Conservation (phyloP, 495 filamentous ascomycete species). For the Podospora pseudopauciseta region DNA sequence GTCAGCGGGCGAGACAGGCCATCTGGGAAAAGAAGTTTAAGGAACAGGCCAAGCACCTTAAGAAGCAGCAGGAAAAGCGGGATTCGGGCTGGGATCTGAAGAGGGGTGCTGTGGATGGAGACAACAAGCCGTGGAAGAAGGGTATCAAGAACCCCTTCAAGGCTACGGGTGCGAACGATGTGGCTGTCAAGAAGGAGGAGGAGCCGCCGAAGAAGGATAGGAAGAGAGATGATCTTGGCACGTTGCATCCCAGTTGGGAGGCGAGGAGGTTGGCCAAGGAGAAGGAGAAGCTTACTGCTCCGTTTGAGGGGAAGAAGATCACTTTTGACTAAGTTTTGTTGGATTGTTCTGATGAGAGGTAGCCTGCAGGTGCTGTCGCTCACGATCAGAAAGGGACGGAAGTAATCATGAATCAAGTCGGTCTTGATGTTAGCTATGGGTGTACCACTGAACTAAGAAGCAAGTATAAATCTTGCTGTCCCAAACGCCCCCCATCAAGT, state of each 20-base stretch:
- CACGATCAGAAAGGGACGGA: background rate
- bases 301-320: constrained; percentile 85
- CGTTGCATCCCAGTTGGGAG: constrained; percentile 91
- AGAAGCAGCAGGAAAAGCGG: constrained; percentile 25
- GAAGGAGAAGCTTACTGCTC: constrained; percentile 50
- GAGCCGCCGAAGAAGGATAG: constrained; percentile 8
- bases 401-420: background rate
- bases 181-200: constrained; percentile 12
- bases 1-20: constrained; percentile 78
- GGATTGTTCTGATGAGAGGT: background rate
- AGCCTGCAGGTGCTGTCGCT: no score
- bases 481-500: background rate
- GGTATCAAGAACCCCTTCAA: constrained; percentile 34
- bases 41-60: constrained; percentile 36
- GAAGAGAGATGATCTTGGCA: constrained; percentile 57
- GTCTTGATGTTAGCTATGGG: background rate
- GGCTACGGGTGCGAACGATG: constrained; percentile 17
- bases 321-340: constrained; percentile 66
- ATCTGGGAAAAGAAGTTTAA: constrained; percentile 90
- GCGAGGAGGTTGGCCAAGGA: constrained; percentile 85
- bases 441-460: background rate
- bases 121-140: constrained; percentile 45
- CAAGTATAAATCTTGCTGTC: background rate
- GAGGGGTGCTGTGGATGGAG: constrained; percentile 43
- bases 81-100: constrained; percentile 54